Base-by-base conservation (phyloP, 2,329 filamentous ascomycete species). In the Hortaea werneckii region DNA sequence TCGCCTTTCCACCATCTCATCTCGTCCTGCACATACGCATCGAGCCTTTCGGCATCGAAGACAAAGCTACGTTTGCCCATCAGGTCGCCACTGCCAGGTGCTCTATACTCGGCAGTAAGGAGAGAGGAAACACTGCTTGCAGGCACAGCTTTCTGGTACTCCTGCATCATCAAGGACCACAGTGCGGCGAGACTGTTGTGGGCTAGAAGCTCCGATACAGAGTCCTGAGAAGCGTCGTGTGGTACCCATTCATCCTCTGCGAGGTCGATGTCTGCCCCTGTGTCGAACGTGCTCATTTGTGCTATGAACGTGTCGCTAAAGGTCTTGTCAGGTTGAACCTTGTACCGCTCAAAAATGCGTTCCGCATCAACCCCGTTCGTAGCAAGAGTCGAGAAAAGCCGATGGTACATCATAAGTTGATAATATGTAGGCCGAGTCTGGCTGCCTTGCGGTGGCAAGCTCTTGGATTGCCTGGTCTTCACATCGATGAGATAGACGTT, bases 1-100 rank as follows among this genome's bases (percentile, higher is more conserved):
- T 83, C 72, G 1, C 89, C 90, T 29, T 77, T 79, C 90, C 90
- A 96, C 87, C 87, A 95, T n/a, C 73, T 64, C 76, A 95, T 79
- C 52, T 85, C 82, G 2, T 78, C 73, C 0, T 67, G 60, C 3
- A 95, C 62, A 59, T 94, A 94, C 1, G 64, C 66, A 8, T 82
- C 74, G 38, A 95, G 68, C 2, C 72, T 72, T 1, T 70, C 63
- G 0, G 75, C 69, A 45, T 90, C 83, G 58, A 87, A 86, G 0
- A 78, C 71, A 53, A 92, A 78, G 1, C 74, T 73, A 47, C 77
- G 75, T 38, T 63, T 73, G 26, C 80, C 82, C 6, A 85, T 65
- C 7, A 80, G 58, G 5, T 65, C 60, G 0, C 76, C 76, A 29
- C 65, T 65, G 30, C 61, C 62, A 4, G 70, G 62, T 20, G 63